A percentile compares a stretch with the other conserved stretches of the same genome.
These are phyloP conservation scores for Populus euphratica DNA, from an alignment of 345 rosid genomes.

Conservation along the genomic window DNA sequence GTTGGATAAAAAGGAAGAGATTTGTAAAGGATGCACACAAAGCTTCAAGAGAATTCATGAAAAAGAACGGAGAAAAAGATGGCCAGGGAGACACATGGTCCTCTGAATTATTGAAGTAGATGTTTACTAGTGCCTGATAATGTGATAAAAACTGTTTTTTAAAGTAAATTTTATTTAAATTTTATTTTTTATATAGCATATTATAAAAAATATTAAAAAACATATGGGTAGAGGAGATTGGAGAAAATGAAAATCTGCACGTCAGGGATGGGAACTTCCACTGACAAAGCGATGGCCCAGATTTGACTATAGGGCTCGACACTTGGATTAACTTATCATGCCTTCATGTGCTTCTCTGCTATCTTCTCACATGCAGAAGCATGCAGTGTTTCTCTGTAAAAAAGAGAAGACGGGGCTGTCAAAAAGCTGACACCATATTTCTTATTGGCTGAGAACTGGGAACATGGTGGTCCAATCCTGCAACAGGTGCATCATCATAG, in stretches of 20 bases:
- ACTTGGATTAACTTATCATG: constrained; percentile 9
- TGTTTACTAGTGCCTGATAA: too few species aligned
- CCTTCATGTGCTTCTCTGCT: constrained; percentile 37
- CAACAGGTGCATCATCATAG: not conserved
- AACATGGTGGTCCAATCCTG: not conserved
- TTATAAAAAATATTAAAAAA: too few species aligned
- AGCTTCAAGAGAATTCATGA: constrained; percentile 5
- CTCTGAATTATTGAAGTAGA: not conserved
- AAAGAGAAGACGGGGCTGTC: not conserved
- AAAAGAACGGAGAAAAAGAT: not conserved
- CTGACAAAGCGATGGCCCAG: constrained; percentile 16
- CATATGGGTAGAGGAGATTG: not conserved
- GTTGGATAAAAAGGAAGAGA: constrained; percentile 9
- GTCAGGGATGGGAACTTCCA: not conserved
- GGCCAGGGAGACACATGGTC: not conserved
- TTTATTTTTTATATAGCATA: too few species aligned
- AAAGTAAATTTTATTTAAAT: too few species aligned
- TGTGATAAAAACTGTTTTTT: too few species aligned
- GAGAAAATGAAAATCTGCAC: too few species aligned
- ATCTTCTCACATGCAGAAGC: constrained; percentile 34
- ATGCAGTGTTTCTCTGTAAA: constrained; percentile 24
- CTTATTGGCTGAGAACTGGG: not conserved
- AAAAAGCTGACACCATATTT: constrained; percentile 7
- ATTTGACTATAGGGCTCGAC: constrained; percentile 14
- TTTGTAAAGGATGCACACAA: constrained; percentile 4